These are phyloP conservation scores for Fusarium papillatum DNA, from an alignment of 2,329 filamentous ascomycete species.

Conservation along the genomic window DNA sequence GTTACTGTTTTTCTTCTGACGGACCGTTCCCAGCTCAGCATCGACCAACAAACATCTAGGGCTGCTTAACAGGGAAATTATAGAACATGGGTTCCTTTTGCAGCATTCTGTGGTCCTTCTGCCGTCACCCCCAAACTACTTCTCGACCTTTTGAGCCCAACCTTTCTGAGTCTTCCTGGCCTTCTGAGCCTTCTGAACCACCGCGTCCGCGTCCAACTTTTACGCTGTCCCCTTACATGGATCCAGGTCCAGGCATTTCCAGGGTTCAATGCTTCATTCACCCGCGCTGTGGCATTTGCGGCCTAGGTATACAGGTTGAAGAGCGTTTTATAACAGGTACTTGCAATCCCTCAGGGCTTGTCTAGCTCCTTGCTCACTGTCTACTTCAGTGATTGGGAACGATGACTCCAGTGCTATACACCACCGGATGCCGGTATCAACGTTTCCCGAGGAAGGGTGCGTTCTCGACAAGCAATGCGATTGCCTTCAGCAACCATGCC, in stretches of 20 bases:
- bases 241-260: background rate
- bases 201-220: background rate
- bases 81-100: slow-evolving; percentile 1
- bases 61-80: background rate
- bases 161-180: background rate
- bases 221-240: background rate
- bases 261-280: no score
- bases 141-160: background rate
- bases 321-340: background rate
- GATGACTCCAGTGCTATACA: slow-evolving; percentile 8
- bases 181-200: background rate
- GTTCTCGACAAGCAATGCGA: background rate
- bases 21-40: slow-evolving; percentile 19
- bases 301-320: background rate
- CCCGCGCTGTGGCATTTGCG: slow-evolving; percentile 10
- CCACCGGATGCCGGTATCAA: background rate
- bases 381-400: background rate
- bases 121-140: slow-evolving; percentile 1
- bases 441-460: background rate
- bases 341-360: background rate
- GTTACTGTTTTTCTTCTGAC: slow-evolving; percentile 9
- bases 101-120: background rate
- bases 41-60: slow-evolving; percentile 13
- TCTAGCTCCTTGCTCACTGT: background rate
- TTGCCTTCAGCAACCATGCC: background rate